Base-by-base conservation (phyloP, 345 rosid species). In the Acer saccharum region DNA sequence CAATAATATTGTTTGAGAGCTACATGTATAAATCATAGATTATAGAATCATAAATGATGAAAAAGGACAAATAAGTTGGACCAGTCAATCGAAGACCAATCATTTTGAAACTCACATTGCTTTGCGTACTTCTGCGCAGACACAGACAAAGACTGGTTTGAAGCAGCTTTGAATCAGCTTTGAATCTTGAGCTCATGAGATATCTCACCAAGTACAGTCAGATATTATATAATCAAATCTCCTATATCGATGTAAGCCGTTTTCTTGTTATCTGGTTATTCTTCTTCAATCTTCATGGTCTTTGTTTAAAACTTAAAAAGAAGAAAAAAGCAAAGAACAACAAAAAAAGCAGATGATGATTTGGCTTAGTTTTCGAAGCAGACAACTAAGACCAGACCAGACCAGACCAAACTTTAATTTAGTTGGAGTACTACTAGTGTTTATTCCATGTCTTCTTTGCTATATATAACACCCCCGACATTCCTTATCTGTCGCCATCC, bases 41-140 rank as follows among this genome's bases (percentile, higher is more conserved):
- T 0, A 35, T 35, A 35, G 39, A 3, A 54, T 55, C 64, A 69
- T 46, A 44, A 71, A 75, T 32, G 35, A 17, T 55, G 57, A 35
- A 12, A 79, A 85, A 82, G 79, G 77, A 12, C 39, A 35, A 35
- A 35, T 35, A 58, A 71, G 83, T 84, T 82, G 76, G 85, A 85
- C 85, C 76, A 4, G 39, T 9, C 46, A 74, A 82, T 85, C 88
- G 82, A 85, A 85, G 74, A n/a, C 83, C 84, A 85, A 82, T 82
- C 79, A 85, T 81, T 43, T 74, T 71, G 65, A 67, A 61, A 74
- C 81, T 66, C 76, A 20, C 71, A 48, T 71, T 79, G 84, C 87
- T 79, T 84, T 78, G 74, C 27, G 55, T 84, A 35, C 39, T 35
- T 4, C 39, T 78, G 74, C 17, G 55, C 79, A 76, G 84, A 84